A percentile compares a stretch with the other conserved stretches of the same genome.
phyloP scores from a whole-genome alignment of 768 basidiomycete species.

The Suillus subluteus region DNA sequence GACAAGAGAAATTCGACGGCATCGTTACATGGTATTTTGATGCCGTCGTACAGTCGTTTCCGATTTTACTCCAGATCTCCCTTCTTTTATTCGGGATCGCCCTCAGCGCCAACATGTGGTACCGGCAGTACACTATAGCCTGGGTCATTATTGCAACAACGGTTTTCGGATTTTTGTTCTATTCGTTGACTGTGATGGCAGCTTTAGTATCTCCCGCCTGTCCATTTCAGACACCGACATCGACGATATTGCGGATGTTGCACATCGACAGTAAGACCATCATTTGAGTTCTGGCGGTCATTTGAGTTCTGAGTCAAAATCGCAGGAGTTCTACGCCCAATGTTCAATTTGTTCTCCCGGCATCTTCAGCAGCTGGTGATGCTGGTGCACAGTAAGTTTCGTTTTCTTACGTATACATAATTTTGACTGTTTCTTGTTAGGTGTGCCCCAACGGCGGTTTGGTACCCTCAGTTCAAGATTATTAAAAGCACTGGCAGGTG shows the following conservation, averaged over 20 bases:
- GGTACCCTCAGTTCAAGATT: too few species aligned
- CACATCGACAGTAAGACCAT: not conserved
- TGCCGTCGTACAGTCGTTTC: too few species aligned
- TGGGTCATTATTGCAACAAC: slow-evolving; percentile 5
- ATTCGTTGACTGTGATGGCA: slow-evolving; percentile 3
- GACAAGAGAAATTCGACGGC: too few species aligned
- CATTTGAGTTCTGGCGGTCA: not conserved
- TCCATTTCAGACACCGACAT: not conserved
- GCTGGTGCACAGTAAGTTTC: not conserved
- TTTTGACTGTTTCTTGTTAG: too few species aligned
- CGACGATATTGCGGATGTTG: not conserved
- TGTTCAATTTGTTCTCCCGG: not conserved
- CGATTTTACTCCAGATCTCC: too few species aligned
- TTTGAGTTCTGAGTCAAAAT: not conserved
- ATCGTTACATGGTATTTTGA: too few species aligned
- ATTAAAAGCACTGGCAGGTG: not conserved
- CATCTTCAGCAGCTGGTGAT: not conserved
- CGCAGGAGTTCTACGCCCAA: not conserved
- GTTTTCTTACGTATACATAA: too few species aligned
- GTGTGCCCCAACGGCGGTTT: too few species aligned
- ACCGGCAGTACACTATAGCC: not conserved
- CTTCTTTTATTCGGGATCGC: slow-evolving; percentile 13
- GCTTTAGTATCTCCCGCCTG: slow-evolving; percentile 2
- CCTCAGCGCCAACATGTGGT: slow-evolving; percentile 12
- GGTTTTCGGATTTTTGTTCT: not conserved